Percentiles rank a stretch among this genome's conserved stretches.
Conservation (phyloP, 768 basidiomycete species). For the Boletus rubescentipes region DNA sequence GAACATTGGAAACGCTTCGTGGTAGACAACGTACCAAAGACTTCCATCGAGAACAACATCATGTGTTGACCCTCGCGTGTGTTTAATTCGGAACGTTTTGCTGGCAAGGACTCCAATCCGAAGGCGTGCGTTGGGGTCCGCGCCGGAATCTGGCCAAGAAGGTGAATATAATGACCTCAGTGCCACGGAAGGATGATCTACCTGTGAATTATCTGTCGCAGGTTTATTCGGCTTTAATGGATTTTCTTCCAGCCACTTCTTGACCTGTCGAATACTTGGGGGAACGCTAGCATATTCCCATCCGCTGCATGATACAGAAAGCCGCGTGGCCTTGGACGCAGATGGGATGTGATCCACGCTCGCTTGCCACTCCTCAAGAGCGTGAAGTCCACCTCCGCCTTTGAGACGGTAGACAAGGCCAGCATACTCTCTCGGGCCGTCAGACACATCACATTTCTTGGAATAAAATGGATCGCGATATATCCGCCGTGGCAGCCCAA, state of each 20-base stretch:
- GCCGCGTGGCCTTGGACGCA: neutral
- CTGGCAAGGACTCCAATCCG: constrained; percentile 62
- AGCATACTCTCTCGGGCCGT: constrained; percentile 70
- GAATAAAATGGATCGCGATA: constrained; percentile 86
- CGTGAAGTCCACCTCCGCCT: constrained; percentile 55
- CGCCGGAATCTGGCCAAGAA: constrained; percentile 55
- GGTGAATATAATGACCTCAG: neutral
- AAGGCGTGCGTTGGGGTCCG: constrained; percentile 74
- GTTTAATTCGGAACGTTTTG: constrained; percentile 36
- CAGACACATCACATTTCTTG: constrained; percentile 64
- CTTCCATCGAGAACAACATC: constrained; percentile 78
- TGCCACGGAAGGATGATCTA: constrained; percentile 14
- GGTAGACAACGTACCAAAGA: constrained; percentile 65
- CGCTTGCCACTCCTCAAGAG: constrained; percentile 60
- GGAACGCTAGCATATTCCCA: constrained; percentile 83
- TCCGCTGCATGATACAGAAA: constrained; percentile 43
- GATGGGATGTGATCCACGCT: constrained; percentile 3
- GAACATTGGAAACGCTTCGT: neutral
- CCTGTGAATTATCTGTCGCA: constrained; percentile 50
- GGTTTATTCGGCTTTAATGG: constrained; percentile 15
- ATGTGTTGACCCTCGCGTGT: constrained; percentile 69
- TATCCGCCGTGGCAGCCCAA: constrained; percentile 54
- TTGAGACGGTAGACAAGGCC: constrained; percentile 74
- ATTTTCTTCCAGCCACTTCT: constrained; percentile 48
- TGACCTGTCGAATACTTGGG: constrained; percentile 56